Evolutionary conservation across 2,329 filamentous ascomycete species (phyloP).

Genomic region (Trichoderma guizhouense): DNA sequence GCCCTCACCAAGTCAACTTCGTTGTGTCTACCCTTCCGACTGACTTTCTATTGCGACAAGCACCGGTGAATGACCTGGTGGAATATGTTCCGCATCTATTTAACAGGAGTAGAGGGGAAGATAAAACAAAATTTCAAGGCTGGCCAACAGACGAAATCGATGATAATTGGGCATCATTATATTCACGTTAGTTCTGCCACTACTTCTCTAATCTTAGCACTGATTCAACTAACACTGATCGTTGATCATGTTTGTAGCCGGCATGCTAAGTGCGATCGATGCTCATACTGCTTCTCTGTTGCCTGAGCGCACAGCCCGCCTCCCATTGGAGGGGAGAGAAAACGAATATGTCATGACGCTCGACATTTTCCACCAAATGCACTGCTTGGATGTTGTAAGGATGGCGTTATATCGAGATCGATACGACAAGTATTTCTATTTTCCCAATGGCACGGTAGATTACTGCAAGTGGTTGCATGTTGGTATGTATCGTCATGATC

Average conservation of each 20-base stretch:
- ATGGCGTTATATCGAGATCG: neutral
- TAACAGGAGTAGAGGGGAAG: neutral
- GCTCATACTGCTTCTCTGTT: neutral
- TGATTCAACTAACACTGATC: neutral
- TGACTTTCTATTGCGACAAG: neutral
- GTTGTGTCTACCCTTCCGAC: neutral
- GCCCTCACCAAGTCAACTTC: neutral
- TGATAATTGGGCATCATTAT: neutral
- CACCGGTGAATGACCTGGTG: neutral
- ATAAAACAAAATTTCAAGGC: neutral
- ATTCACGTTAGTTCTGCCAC: neutral
- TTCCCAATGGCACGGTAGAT: neutral
- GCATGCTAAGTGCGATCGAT: neutral
- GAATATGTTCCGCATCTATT: neutral
- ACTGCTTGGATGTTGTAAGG: neutral
- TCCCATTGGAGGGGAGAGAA: neutral
- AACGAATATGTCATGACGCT: neutral
- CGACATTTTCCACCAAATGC: neutral
- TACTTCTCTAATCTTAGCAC: neutral
- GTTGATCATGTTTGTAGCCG: neutral
- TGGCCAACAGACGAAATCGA: neutral
- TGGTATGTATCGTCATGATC: neutral
- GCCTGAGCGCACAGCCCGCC: neutral
- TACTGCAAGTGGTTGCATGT: neutral
- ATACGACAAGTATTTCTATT: neutral